phyloP scores from a whole-genome alignment of 345 rosid genomes.

The Citrus maxima region DNA sequence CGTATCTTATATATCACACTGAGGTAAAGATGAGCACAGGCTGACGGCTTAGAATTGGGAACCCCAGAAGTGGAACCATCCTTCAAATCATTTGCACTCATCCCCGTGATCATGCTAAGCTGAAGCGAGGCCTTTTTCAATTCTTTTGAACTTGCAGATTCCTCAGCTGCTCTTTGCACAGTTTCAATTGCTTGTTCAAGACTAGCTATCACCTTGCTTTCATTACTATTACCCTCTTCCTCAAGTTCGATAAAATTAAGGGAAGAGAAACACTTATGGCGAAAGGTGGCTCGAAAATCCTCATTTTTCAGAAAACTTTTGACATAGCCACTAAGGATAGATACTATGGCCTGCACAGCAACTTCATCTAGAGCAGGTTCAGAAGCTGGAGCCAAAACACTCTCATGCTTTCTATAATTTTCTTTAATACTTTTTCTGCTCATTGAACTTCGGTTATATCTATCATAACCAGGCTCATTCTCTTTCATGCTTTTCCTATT shows the following conservation, averaged over 20 bases:
- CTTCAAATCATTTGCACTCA: constrained; percentile 40
- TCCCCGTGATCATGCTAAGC: constrained; percentile 49
- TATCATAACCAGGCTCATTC: constrained; percentile 16
- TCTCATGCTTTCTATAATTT: constrained; percentile 15
- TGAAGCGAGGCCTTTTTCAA: constrained; percentile 53
- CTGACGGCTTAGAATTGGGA: constrained; percentile 47
- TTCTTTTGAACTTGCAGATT: constrained; percentile 34
- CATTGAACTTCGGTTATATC: constrained; percentile 26
- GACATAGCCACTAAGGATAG: constrained; percentile 47
- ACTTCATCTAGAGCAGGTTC: constrained; percentile 58
- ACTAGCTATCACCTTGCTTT: constrained; percentile 42
- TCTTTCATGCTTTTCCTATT: constrained; percentile 26
- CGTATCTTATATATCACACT: constrained; percentile 53
- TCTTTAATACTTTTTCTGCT: constrained; percentile 24
- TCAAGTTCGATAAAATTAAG: constrained; percentile 23
- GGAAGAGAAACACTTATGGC: constrained; percentile 40
- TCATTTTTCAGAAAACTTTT: constrained; percentile 41
- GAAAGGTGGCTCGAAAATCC: constrained; percentile 37
- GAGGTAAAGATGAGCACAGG: constrained; percentile 60
- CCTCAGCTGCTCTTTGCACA: constrained; percentile 46
- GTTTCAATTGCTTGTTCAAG: constrained; percentile 47
- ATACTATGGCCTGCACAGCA: constrained; percentile 53
- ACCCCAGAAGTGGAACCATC: constrained; percentile 45
- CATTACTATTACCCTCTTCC: constrained; percentile 20
- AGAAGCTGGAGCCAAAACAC: constrained; percentile 18